These are phyloP conservation scores for Penicillium sp. DNA, from an alignment of 2,329 filamentous ascomycete genomes.

Conservation along the genomic window DNA sequence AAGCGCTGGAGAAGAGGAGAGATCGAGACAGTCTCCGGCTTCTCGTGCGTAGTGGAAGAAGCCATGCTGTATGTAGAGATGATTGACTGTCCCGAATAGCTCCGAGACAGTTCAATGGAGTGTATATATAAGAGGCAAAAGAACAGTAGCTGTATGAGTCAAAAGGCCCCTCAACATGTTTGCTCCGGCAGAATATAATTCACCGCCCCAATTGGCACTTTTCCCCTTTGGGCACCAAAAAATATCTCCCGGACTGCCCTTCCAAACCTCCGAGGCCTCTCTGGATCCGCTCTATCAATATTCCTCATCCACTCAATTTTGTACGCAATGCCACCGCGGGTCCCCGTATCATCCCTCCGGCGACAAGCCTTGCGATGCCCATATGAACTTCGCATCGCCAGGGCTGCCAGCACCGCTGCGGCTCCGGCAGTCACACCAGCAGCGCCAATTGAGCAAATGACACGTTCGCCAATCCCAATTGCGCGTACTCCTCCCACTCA, in stretches of 20 bases:
- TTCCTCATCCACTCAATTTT: conserved; percentile 2
- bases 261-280: conserved; percentile 10
- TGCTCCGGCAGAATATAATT: conserved; percentile 15
- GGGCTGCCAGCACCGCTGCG: conserved; percentile 42
- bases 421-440: conserved; percentile 50
- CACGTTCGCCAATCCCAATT: conserved; percentile 42
- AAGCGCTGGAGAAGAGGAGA: conserved; percentile 46
- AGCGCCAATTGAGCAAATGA: conserved; percentile 48
- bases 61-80: conserved; percentile 13
- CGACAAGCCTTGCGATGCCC: conserved; percentile 35
- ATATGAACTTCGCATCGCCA: conserved; percentile 37
- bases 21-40: conserved; percentile 42
- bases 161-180: conserved; percentile 16
- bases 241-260: conserved; percentile 21
- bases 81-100: not conserved
- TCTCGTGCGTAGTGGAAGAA: conserved; percentile 23
- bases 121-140: not conserved
- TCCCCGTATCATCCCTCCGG: conserved; percentile 42
- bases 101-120: not conserved
- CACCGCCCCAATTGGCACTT: conserved; percentile 12
- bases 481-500: conserved; percentile 60
- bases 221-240: conserved; percentile 18
- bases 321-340: conserved; percentile 50
- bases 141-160: conserved; percentile 9
- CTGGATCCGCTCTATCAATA: conserved; percentile 10